Percentiles rank a stretch among this genome's conserved stretches.
Evolutionary conservation across 257 asterid genomes (phyloP).

Genomic region (Capsicum rhomboideum): DNA sequence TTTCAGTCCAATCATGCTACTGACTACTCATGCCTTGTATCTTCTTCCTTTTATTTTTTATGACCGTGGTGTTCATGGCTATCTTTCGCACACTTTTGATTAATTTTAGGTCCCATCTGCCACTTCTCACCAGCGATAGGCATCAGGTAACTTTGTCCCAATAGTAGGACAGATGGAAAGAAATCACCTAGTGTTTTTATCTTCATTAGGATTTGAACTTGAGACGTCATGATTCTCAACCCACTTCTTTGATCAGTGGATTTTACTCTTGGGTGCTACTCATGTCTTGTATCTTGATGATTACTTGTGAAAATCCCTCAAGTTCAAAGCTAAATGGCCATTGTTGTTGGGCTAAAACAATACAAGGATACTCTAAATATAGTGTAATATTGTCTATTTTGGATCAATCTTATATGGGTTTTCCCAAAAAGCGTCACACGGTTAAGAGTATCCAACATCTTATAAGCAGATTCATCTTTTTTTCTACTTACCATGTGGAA

Average conservation of each 20-base stretch:
- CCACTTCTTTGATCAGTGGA: not conserved
- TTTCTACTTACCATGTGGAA: not conserved
- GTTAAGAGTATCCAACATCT: not conserved
- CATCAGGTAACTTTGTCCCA: not conserved
- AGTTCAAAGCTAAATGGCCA: not conserved
- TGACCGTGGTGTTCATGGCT: no score
- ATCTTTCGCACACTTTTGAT: not conserved
- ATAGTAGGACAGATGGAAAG: not conserved
- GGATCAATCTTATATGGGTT: rapidly evolving
- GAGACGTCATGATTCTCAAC: not conserved
- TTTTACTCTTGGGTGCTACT: not conserved
- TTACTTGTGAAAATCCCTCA: not conserved
- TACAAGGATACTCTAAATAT: not conserved
- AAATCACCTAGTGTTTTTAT: not conserved
- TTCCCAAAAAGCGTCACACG: not conserved
- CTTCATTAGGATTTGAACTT: not conserved
- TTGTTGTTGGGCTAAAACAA: not conserved
- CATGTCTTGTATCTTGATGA: not conserved
- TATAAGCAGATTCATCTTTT: not conserved
- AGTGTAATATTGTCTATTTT: not conserved
- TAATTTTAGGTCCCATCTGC: not conserved
- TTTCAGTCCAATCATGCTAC: not conserved
- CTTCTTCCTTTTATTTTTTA: no score
- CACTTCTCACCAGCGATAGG: not conserved
- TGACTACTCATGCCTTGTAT: not conserved